Conservation (phyloP, 805 yeast genomes). For the Pichia manshurica region DNA sequence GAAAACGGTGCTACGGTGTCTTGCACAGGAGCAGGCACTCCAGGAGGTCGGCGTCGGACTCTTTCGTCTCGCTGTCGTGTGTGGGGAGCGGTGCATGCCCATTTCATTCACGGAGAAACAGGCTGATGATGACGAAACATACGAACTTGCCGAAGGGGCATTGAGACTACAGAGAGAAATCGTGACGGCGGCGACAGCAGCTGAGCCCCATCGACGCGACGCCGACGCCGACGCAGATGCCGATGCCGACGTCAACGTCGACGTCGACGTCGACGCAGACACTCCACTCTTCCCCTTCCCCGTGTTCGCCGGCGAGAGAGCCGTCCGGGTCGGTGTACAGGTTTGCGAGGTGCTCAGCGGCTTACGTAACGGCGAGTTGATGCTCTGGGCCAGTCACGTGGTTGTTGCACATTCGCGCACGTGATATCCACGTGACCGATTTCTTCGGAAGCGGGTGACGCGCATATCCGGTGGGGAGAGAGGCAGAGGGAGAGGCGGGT, state of each 20-base stretch:
- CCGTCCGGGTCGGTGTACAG: background rate
- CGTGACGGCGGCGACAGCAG: too few species aligned
- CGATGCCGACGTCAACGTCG: background rate
- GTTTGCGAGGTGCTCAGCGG: background rate
- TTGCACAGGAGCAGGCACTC: background rate
- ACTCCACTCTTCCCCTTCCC: background rate
- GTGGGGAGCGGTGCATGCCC: background rate
- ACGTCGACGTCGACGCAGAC: background rate
- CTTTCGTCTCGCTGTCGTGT: background rate
- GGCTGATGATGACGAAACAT: too few species aligned
- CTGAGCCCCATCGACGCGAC: background rate
- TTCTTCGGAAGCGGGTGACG: background rate
- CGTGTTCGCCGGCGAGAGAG: background rate
- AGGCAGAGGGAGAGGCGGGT: background rate
- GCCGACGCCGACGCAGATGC: too few species aligned
- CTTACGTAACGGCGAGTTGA: background rate
- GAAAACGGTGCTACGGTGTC: background rate
- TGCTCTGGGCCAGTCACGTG: constrained; percentile 3
- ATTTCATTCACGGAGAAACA: background rate
- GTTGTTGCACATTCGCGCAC: background rate
- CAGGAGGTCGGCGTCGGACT: background rate
- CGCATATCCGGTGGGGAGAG: background rate
- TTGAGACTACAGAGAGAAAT: too few species aligned
- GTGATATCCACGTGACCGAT: too few species aligned
- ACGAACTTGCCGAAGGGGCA: too few species aligned